Conservation (phyloP, 1,284 basidiomycete genomes). For the Malassezia vespertilionis region DNA sequence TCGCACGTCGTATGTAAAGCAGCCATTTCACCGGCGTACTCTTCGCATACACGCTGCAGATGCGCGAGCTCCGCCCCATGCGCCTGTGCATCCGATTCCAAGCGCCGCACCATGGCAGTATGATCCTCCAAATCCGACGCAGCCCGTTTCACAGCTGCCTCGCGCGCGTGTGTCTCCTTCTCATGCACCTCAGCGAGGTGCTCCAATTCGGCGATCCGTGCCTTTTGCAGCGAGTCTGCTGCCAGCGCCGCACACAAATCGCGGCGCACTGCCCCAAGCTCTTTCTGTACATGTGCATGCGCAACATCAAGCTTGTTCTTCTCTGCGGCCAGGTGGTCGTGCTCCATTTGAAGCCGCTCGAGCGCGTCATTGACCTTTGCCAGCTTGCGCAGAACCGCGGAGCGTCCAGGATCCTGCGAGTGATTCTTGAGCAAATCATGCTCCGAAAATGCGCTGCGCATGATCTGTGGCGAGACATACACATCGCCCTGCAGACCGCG, state of each 20-base stretch:
- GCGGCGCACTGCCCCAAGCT: neutral
- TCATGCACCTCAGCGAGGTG: neutral
- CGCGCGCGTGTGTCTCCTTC: neutral
- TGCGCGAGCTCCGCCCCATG: neutral
- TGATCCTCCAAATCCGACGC: neutral
- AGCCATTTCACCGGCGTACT: neutral
- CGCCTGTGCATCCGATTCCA: neutral
- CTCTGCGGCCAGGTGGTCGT: conserved; percentile 4
- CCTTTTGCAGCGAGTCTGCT: neutral
- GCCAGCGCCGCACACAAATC: neutral
- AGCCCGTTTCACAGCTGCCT: neutral
- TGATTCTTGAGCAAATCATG: neutral
- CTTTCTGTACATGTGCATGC: neutral
- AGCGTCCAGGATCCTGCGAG: neutral
- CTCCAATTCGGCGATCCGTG: neutral
- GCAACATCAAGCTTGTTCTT: conserved; percentile 18
- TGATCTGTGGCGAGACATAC: no score
- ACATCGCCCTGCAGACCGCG: no score
- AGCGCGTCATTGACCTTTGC: conserved; percentile 3
- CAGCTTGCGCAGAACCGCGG: conserved; percentile 10
- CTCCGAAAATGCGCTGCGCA: conserved; percentile 1
- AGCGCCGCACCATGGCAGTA: neutral
- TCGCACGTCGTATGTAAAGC: conserved; percentile 3
- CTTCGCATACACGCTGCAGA: neutral
- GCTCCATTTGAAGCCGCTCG: conserved; percentile 10